Conservation (phyloP, 129 eudicot species). For the Smallanthus sonchifolius region DNA sequence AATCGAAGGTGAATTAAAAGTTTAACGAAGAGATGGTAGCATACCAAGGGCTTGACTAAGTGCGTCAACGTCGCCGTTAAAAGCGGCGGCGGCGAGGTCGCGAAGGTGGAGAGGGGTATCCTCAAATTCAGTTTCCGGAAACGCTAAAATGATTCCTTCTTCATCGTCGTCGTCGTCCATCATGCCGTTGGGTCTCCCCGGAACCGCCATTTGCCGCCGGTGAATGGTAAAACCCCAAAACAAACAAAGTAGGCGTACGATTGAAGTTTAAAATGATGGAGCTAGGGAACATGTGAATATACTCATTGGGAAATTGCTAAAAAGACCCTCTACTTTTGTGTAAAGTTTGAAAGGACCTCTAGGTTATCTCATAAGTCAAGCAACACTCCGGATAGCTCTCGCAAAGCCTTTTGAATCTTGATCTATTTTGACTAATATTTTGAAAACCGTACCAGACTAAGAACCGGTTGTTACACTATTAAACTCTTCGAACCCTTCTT, state of each 20-base stretch:
- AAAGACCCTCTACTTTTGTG: neutral
- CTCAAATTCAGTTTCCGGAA: slow-evolving; percentile 47
- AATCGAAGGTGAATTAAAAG: neutral
- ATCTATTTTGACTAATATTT: too few relatives aligned
- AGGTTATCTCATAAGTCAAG: neutral
- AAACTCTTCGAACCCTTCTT: too few relatives aligned
- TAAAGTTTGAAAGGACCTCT: slow-evolving; percentile 3
- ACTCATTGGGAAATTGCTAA: neutral
- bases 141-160: slow-evolving; percentile 41
- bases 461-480: too few relatives aligned
- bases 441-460: too few relatives aligned
- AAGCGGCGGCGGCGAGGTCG: slow-evolving; percentile 69
- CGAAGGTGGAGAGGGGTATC: slow-evolving; percentile 79
- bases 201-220: slow-evolving; percentile 62
- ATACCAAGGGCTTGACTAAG: slow-evolving; percentile 77
- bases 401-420: too few relatives aligned
- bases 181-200: slow-evolving; percentile 46
- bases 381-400: too few relatives aligned
- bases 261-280: neutral
- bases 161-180: slow-evolving; percentile 66
- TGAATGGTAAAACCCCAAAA: slow-evolving; percentile 15
- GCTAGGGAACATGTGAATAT: neutral
- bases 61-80: slow-evolving; percentile 56
- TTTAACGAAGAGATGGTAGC: neutral
- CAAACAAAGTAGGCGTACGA: neutral